phyloP scores from a whole-genome alignment of 2,329 filamentous ascomycete genomes.

The Verticillium dahliae region DNA sequence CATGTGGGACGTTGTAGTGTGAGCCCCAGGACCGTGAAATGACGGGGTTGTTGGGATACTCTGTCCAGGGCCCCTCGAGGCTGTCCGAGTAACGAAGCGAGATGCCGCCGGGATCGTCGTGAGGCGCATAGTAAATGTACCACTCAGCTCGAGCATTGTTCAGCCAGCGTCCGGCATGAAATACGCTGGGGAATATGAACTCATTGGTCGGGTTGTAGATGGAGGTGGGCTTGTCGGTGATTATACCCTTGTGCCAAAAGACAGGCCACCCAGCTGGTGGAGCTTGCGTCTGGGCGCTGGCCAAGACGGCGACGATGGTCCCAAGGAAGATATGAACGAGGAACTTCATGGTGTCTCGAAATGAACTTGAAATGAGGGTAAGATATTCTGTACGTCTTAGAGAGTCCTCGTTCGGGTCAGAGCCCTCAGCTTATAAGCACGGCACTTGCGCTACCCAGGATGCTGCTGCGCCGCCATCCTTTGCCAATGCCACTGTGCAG shows the following conservation, averaged over 20 bases:
- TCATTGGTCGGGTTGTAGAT: slow-evolving; percentile 18
- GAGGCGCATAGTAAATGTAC: slow-evolving; percentile 20
- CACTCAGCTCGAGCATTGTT: slow-evolving; percentile 14
- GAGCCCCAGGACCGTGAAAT: slow-evolving; percentile 6
- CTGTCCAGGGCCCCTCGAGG: slow-evolving; percentile 11
- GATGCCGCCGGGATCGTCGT: slow-evolving; percentile 17
- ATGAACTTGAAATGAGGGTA: neutral
- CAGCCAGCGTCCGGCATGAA: slow-evolving; percentile 15
- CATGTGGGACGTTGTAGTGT: slow-evolving; percentile 11
- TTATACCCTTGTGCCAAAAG: slow-evolving; percentile 13
- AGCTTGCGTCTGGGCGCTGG: slow-evolving; percentile 5
- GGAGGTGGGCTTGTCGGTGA: slow-evolving; percentile 14
- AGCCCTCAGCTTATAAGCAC: neutral
- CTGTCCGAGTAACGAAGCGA: slow-evolving; percentile 14
- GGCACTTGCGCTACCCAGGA: neutral
- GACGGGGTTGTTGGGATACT: slow-evolving; percentile 11
- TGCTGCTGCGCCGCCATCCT: neutral
- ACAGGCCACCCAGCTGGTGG: slow-evolving; percentile 14
- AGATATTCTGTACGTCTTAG: neutral
- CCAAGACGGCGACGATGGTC: neutral
- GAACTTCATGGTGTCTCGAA: neutral
- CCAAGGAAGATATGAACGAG: neutral
- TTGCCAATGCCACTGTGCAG: neutral
- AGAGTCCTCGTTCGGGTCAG: neutral
- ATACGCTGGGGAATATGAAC: slow-evolving; percentile 18